phyloP scores from a whole-genome alignment of 2,329 filamentous ascomycete species.

The Fusarium udum region DNA sequence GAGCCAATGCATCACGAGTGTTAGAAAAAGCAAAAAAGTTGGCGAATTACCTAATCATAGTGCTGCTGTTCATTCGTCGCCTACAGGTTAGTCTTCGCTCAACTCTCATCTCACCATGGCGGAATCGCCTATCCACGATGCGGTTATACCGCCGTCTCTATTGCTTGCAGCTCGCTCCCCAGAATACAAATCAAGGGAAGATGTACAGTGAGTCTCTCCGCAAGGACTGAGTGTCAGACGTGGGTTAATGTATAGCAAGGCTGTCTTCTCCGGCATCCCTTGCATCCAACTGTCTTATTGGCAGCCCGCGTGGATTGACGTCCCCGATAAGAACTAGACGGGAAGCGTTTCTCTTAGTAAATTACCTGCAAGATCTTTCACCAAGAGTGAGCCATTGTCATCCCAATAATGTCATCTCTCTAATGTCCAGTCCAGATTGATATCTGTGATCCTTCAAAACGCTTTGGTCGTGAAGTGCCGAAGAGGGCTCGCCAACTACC shows the following conservation, averaged over 20 bases:
- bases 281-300: background rate
- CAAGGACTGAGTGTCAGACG: accelerated
- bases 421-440: constrained; percentile 47
- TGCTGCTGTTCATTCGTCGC: background rate
- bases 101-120: background rate
- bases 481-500: constrained; percentile 51
- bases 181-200: background rate
- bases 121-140: background rate
- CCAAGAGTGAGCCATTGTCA: background rate
- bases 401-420: background rate
- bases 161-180: background rate
- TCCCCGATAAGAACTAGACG: background rate
- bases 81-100: background rate
- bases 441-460: constrained; percentile 52
- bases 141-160: background rate
- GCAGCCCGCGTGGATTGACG: background rate
- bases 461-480: constrained; percentile 54
- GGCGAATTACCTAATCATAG: background rate
- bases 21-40: too few species aligned
- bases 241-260: background rate
- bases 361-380: background rate
- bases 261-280: background rate
- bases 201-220: background rate
- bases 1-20: too few species aligned
- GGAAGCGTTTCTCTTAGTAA: background rate